Evolutionary conservation across 768 basidiomycete species (phyloP), one percentile per base, ranked within the genome.

Genomic region (Leccinellum rugosiceps): DNA sequence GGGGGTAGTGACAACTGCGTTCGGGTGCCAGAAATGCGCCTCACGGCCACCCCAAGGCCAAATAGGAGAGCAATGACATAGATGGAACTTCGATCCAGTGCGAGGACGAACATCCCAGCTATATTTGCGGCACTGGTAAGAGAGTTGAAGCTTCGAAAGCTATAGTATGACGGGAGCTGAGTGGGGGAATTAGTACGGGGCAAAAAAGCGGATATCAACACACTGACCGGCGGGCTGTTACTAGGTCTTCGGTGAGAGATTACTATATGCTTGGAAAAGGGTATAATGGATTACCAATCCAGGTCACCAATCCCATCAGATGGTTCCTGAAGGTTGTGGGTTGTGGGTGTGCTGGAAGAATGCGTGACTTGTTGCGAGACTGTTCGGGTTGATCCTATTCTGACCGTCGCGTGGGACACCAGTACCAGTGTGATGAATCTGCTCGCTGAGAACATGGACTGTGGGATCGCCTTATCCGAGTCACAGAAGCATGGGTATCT

Each of bases 1-100:
- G 64, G 64, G 14, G 64, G 64, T 0, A 65, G 26, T 7, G 59
- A 57, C 11, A 62, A 47, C n/a, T 25, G 51, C 10, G 9, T 15
- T 32, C 38, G 54, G 25, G 54, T 2, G 30, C 41, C 4, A 25
- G 55, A 4, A 4, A 55, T 11, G 26, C 28, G 26, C 50, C 44
- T 52, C 9, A 19, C 32, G 3, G 44, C n/a, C 9, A 15, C 44
- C 54, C 53, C 48, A 14, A 52, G 15, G 26, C 45, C 53, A 21
- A 17, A 25, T 46, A 60, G 50, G 41, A 56, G 38, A 0, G 32
- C 58, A 17, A 23, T 6, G 30, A 19, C 7, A n/a, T 23, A 60
- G 50, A 60, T 10, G 25, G 19, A 23, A 49, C 17, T 30, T 11
- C 31, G 45, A 35, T 23, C 21, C 4, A 51, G 13, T 31, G 23